Percentiles rank a stretch among this genome's conserved stretches.
Evolutionary conservation across 2,329 filamentous ascomycete genomes (phyloP).

Genomic region (Phaeoacremonium minimum): DNA sequence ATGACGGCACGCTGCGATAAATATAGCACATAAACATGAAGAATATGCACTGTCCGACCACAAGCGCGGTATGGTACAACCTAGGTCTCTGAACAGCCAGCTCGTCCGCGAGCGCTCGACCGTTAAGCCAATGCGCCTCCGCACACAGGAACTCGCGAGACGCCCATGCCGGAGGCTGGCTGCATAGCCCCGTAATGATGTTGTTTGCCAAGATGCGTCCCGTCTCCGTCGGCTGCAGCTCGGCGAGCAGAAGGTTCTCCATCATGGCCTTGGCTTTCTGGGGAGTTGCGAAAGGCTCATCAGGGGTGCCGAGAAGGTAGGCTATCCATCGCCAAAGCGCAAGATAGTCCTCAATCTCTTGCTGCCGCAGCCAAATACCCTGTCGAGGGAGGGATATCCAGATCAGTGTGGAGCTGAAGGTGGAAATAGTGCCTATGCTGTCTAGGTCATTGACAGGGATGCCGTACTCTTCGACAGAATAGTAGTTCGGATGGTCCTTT

Average conservation of each 20-base stretch:
- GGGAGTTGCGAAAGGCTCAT: conserved; percentile 52
- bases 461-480: conserved; percentile 52
- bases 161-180: conserved; percentile 60
- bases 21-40: conserved; percentile 53
- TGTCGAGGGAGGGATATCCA: conserved; percentile 69
- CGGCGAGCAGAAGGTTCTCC: conserved; percentile 62
- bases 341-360: conserved; percentile 66
- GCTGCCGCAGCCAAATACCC: conserved; percentile 59
- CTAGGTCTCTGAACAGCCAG: conserved; percentile 55
- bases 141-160: conserved; percentile 65
- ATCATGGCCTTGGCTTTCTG: conserved; percentile 56
- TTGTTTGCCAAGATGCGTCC: conserved; percentile 68
- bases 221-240: conserved; percentile 61
- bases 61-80: conserved; percentile 54
- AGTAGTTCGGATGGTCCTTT: conserved; percentile 55
- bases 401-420: conserved; percentile 65
- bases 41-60: conserved; percentile 63
- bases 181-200: conserved; percentile 65
- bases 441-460: conserved; percentile 75
- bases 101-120: conserved; percentile 53
- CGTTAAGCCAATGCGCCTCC: conserved; percentile 66
- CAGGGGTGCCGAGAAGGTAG: conserved; percentile 66
- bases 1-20: conserved; percentile 27
- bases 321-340: conserved; percentile 74
- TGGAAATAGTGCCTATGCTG: conserved; percentile 65